These are phyloP conservation scores for Golovinomyces cichoracearum DNA, from an alignment of 2,329 filamentous ascomycete species.

Conservation along the genomic window DNA sequence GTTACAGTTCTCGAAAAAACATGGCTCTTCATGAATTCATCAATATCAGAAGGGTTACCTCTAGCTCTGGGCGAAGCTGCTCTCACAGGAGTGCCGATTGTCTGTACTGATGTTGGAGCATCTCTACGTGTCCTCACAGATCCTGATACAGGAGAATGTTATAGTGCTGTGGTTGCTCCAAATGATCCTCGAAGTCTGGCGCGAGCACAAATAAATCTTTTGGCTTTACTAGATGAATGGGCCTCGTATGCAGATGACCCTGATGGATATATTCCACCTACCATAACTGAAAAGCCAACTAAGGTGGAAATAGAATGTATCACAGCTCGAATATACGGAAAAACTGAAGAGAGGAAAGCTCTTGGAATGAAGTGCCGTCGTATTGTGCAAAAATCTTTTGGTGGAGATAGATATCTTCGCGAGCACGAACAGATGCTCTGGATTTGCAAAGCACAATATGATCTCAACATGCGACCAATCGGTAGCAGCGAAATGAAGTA, in stretches of 20 bases:
- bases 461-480: background rate
- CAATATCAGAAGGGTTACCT: conserved; percentile 28
- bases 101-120: conserved; percentile 30
- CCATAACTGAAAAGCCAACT: conserved; percentile 22
- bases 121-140: conserved; percentile 30
- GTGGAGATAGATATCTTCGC: conserved; percentile 31
- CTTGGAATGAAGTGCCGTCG: conserved; percentile 31
- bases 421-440: conserved; percentile 37
- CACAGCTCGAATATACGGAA: conserved; percentile 31
- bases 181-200: conserved; percentile 35
- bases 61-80: conserved; percentile 33
- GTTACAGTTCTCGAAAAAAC: conserved; percentile 18
- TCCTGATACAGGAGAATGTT: conserved; percentile 22
- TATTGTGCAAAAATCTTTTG: conserved; percentile 33
- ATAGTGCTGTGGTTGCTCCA: conserved; percentile 36
- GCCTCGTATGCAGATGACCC: conserved; percentile 24
- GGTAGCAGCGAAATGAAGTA: too few species aligned
- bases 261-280: conserved; percentile 2
- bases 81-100: conserved; percentile 27
- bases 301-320: conserved; percentile 24
- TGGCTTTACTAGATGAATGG: conserved; percentile 36
- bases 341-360: conserved; percentile 26
- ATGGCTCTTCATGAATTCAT: conserved; percentile 30
- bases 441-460: conserved; percentile 15
- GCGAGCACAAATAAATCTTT: conserved; percentile 33